phyloP scores from a whole-genome alignment of 306 rosid species.

The Casuarina equisetifolia region DNA sequence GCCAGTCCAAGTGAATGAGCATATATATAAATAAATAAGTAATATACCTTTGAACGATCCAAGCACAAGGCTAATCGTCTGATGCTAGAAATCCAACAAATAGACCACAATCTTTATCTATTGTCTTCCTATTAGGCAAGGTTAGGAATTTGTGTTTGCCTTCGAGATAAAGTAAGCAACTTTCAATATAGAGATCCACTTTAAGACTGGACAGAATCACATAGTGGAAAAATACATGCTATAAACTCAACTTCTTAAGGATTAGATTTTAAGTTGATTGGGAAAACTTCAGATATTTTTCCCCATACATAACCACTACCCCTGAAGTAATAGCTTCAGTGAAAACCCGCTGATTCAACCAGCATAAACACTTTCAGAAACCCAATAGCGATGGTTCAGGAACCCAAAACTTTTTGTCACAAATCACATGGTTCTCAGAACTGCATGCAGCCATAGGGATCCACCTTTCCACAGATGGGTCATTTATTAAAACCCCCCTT shows the following conservation, averaged over 20 bases:
- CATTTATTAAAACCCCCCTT: background rate
- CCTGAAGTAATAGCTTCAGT: background rate
- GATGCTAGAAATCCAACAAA: background rate
- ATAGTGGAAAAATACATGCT: background rate
- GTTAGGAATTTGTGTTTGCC: background rate
- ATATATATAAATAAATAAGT: background rate
- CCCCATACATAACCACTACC: background rate
- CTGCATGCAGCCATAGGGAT: background rate
- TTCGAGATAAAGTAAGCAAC: background rate
- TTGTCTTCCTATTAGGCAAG: background rate
- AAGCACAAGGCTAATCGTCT: background rate
- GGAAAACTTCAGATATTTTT: background rate
- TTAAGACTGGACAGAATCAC: background rate
- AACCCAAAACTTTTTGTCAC: background rate
- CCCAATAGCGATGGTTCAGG: background rate
- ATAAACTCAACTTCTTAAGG: background rate
- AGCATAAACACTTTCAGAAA: background rate
- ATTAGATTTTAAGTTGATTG: background rate
- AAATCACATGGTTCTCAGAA: background rate
- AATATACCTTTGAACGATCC: background rate
- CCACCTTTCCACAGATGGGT: background rate
- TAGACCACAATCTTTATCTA: background rate
- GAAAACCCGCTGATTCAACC: background rate
- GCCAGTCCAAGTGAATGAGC: constrained; percentile 31
- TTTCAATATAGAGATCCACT: background rate